Percentiles rank a stretch among this genome's conserved stretches.
phyloP scores from a whole-genome alignment of 1,284 basidiomycete species.

The Leccinum pachyderme region DNA sequence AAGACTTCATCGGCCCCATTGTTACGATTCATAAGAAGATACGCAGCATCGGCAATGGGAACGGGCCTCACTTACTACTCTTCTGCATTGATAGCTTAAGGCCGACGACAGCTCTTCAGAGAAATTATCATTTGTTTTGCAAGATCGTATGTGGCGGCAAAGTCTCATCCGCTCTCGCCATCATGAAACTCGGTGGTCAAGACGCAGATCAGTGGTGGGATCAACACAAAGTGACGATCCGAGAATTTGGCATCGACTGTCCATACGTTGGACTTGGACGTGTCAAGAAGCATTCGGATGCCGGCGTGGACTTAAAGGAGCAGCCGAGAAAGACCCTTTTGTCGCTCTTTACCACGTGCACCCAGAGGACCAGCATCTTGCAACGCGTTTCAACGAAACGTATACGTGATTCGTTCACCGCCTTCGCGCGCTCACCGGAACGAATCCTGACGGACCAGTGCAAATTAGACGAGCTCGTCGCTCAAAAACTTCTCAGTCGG shows the following conservation, averaged over 20 bases:
- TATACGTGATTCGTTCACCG: constrained; percentile 2
- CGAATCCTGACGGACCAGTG: constrained; percentile 19
- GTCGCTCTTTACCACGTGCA: constrained; percentile 16
- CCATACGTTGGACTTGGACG: constrained; percentile 32
- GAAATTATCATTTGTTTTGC: constrained; percentile 29
- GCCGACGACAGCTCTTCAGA: constrained; percentile 29
- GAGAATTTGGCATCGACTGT: constrained; percentile 29
- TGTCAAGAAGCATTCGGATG: not conserved
- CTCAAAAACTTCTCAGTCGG: constrained; percentile 21
- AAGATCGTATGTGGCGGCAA: constrained; percentile 26
- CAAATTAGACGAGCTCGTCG: constrained; percentile 20
- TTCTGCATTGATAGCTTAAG: constrained; percentile 37
- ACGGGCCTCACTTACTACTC: constrained; percentile 36
- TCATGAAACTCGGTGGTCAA: constrained; percentile 27
- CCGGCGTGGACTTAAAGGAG: constrained; percentile 1
- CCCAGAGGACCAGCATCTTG: not conserved
- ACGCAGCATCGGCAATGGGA: constrained; percentile 23
- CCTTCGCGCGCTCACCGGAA: constrained; percentile 15
- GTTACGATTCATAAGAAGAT: constrained; percentile 32
- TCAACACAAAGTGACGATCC: constrained; percentile 28
- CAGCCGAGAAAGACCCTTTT: constrained; percentile 19
- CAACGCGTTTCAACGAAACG: constrained; percentile 15
- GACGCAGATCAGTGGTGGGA: constrained; percentile 35
- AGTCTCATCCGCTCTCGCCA: constrained; percentile 24
- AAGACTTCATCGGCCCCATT: constrained; percentile 31